phyloP scores from a whole-genome alignment of 495 filamentous ascomycete genomes.

The Amphirosellinia nigrospora region DNA sequence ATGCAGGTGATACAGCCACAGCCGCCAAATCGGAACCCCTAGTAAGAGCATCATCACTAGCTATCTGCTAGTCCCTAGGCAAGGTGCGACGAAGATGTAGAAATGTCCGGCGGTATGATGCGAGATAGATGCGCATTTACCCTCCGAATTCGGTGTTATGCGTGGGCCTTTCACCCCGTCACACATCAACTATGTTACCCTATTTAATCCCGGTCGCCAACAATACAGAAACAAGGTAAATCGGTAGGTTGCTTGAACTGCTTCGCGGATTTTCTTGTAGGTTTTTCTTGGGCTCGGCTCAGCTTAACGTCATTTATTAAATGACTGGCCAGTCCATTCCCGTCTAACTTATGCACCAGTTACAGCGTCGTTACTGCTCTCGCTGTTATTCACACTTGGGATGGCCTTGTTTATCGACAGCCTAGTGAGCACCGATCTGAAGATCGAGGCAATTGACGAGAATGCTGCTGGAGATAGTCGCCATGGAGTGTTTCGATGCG shows the following conservation, averaged over 20 bases:
- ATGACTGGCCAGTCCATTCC: background rate
- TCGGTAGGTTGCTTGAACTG: background rate
- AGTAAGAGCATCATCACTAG: background rate
- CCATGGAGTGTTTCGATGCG: background rate
- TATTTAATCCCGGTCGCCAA: slow-evolving; percentile 7
- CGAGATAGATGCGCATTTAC: background rate
- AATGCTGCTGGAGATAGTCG: background rate
- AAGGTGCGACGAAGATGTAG: background rate
- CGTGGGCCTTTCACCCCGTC: background rate
- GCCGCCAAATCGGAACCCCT: slow-evolving; percentile 1
- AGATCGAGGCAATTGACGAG: background rate
- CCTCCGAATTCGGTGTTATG: slow-evolving; percentile 6
- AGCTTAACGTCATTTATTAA: background rate
- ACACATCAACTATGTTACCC: slow-evolving; percentile 10
- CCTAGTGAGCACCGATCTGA: background rate
- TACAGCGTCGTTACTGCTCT: background rate
- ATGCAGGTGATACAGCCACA: slow-evolving; percentile 1
- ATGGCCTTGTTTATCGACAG: background rate
- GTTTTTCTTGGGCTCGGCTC: background rate
- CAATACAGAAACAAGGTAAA: background rate
- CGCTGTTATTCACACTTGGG: background rate
- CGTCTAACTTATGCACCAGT: background rate
- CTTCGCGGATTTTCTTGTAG: background rate
- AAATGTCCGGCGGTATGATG: background rate
- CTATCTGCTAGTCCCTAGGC: background rate